Base-by-base conservation (phyloP, 495 filamentous ascomycete genomes). In the Penicillium salamii region DNA sequence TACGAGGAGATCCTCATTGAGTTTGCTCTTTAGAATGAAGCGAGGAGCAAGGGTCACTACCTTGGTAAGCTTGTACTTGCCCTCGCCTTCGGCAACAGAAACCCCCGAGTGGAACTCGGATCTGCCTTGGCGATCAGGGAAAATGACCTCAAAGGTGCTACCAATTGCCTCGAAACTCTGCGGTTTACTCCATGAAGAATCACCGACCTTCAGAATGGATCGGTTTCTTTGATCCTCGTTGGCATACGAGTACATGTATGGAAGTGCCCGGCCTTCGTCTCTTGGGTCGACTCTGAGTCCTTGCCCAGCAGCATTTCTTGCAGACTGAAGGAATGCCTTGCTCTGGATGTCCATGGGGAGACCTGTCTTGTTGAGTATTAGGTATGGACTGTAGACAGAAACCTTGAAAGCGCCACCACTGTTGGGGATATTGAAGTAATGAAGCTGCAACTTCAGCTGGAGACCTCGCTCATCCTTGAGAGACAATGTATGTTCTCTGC, bases 121-220 rank as follows among this genome's bases (percentile, higher is more conserved):
- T 47, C 86, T 84, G 21, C 78, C 85, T 17, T 72, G 74, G 5
- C 78, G 53, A 5, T 91, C 88, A 11, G 87, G 86, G 34, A 98
- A 78, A 24, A 90, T 79, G 13, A 95, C 86, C 53, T 95, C 90
- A 21, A 87, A 82, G 5, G 85, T 89, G 64, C 91, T 96, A 37
- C 93, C 93, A 49, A 98, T 92, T n/a, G 93, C 93, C 60, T 98
- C 93, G 59, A 98, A 93, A 78, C 88, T 96, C 66, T 97, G 92
- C 2, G 95, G 91, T 65, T 88, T 95, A 69, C 92, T 96, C 95
- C 93, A 97, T 19, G 80, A 77, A 5, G 93, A 96, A 32, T 95
- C 88, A 23, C 86, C 88, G 37, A 96, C 80, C 69, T 86, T 95
- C 38, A 98, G 62, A 17, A 91, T 76, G 13, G 88, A 91, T 36